Evolutionary conservation across 2,329 filamentous ascomycete species (phyloP), one percentile per base, ranked within the genome.

Genomic region (Drechslera avenae): DNA sequence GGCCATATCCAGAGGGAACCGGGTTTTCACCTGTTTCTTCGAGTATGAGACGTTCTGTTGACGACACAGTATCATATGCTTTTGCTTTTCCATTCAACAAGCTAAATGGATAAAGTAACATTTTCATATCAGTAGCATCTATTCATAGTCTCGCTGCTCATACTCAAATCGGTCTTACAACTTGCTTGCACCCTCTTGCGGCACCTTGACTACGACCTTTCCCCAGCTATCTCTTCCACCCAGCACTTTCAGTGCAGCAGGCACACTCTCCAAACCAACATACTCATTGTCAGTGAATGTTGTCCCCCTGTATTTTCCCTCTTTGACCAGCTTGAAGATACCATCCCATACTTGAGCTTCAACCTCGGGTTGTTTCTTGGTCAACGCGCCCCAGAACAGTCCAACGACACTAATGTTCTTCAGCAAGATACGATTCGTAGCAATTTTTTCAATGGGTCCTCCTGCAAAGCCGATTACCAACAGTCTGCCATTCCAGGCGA

Each of bases 351-450:
- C 91, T 17, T 76, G 73, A 6, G 81, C 79, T 4, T 94, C 84
- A 37, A 81, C 86, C 67, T 87, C 84, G 17, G 80, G 84, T 77
- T 97, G 89, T 60, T 88, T 83, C 36, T 80, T 80, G 1, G 86
- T 78, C 75, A 97, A 97, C 50, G 87, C 86, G 10, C 93, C 93
- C 93, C 93, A 97, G 76, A 96, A 90, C 66, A 97, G 78, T 1
- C 93, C 93, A 1, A 97, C 89, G 10, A 97, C 79, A 57, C 86
- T 88, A 57, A 97, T 93, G 72, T 97, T 97, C 82, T 97, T 97
- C 62, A 97, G 77, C 56, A 97, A 75, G 19, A 97, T 90, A 73
- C 93, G 87, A 74, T 97, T 97, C 78, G 95, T 86, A 10, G 91
- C 89, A 34, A 97, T 85, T 77, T 94, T 95, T 76, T 97, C 93